Percentiles rank a stretch among this genome's conserved stretches.
These are phyloP conservation scores for Solioccasus polychromus DNA, from an alignment of 768 basidiomycete genomes.

Conservation along the genomic window DNA sequence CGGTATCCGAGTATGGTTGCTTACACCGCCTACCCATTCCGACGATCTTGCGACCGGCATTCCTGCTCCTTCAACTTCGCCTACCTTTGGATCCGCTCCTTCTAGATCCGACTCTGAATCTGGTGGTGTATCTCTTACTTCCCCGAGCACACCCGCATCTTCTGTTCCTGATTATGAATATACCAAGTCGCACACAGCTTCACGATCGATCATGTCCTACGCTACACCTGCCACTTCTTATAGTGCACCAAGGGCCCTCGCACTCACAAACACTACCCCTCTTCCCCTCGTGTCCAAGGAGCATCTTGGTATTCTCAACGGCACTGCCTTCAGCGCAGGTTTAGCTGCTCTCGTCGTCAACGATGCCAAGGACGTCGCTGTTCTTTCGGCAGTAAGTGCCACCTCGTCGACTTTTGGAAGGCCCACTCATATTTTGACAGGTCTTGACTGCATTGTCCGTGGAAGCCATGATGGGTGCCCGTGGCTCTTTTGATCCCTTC, in stretches of 20 bases:
- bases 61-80: neutral
- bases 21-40: constrained; percentile 26
- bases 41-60: constrained; percentile 11
- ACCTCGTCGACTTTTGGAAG: neutral
- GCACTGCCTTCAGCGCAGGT: constrained; percentile 81
- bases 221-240: constrained; percentile 4
- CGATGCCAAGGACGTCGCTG: constrained; percentile 64
- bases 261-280: constrained; percentile 57
- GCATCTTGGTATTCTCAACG: constrained; percentile 79
- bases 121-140: constrained; percentile 45
- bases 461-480: constrained; percentile 75
- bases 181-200: neutral
- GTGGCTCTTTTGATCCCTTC: constrained; percentile 73
- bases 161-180: constrained; percentile 25
- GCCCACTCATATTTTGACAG: constrained; percentile 30
- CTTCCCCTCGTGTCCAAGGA: constrained; percentile 72
- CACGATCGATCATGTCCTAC: constrained; percentile 1
- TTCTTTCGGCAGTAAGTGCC: constrained; percentile 44
- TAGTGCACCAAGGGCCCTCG: constrained; percentile 48
- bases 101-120: constrained; percentile 17
- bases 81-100: too few species aligned
- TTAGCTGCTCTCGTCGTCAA: constrained; percentile 70
- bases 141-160: constrained; percentile 37
- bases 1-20: constrained; percentile 71
- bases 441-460: constrained; percentile 80